Evolutionary conservation across 768 basidiomycete species (phyloP).

Genomic region (Tylopilus sp.): DNA sequence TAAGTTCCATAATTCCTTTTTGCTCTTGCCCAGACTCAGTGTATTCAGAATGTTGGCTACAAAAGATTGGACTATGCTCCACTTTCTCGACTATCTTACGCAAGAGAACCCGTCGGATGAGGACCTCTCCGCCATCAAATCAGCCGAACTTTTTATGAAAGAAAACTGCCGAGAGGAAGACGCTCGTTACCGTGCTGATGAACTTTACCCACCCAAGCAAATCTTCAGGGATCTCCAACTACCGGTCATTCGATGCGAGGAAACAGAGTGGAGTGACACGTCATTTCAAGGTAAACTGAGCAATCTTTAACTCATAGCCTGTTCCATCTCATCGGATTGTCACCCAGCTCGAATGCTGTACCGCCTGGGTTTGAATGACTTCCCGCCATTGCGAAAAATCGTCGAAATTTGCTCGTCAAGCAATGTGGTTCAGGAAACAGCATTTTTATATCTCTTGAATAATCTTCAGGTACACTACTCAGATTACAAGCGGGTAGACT

Average conservation of each 20-base stretch:
- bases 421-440: conserved; percentile 46
- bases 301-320: background rate
- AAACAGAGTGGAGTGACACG: conserved; percentile 65
- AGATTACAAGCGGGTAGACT: conserved; percentile 49
- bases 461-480: conserved; percentile 57
- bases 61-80: background rate
- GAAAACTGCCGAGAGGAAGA: conserved; percentile 26
- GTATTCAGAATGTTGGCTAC: background rate
- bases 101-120: background rate
- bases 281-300: conserved; percentile 76
- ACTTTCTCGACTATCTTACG: background rate
- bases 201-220: conserved; percentile 81
- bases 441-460: conserved; percentile 75
- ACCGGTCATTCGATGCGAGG: conserved; percentile 82
- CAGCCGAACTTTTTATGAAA: conserved; percentile 9
- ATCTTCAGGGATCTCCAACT: conserved; percentile 64
- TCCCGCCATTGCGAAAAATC: conserved; percentile 61
- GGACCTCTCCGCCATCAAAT: background rate
- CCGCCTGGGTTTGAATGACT: conserved; percentile 57
- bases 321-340: background rate
- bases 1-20: background rate
- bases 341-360: conserved; percentile 65
- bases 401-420: conserved; percentile 61
- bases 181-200: conserved; percentile 52
- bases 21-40: background rate